phyloP scores from a whole-genome alignment of 768 basidiomycete genomes.

The Termitomyces sp. region DNA sequence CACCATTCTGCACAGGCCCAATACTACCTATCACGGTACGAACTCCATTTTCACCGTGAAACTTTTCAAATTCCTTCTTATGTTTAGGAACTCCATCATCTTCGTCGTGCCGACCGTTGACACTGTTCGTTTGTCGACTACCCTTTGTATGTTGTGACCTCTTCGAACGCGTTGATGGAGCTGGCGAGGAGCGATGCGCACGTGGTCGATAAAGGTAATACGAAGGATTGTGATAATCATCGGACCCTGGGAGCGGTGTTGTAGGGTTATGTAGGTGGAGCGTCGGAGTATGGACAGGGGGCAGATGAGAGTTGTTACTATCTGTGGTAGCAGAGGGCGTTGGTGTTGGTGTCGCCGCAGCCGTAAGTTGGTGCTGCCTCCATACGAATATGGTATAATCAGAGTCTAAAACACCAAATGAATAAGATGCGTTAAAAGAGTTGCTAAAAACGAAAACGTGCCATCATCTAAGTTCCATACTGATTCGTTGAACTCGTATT shows the following conservation, averaged over 20 bases:
- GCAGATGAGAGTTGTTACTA: slow-evolving; percentile 18
- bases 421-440: neutral
- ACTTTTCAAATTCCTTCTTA: slow-evolving; percentile 76
- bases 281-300: slow-evolving; percentile 35
- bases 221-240: slow-evolving; percentile 63
- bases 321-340: slow-evolving; percentile 18
- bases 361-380: slow-evolving; percentile 48
- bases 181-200: slow-evolving; percentile 25
- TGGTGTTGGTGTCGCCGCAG: slow-evolving; percentile 15
- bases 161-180: slow-evolving; percentile 32
- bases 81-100: slow-evolving; percentile 52
- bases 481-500: slow-evolving; percentile 76
- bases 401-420: slow-evolving; percentile 41
- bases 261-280: slow-evolving; percentile 61
- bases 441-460: slow-evolving; percentile 27
- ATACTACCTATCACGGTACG: slow-evolving; percentile 88
- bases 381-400: slow-evolving; percentile 87
- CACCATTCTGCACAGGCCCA: slow-evolving; percentile 85
- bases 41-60: slow-evolving; percentile 90
- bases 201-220: slow-evolving; percentile 60
- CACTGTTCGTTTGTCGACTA: slow-evolving; percentile 22
- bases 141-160: slow-evolving; percentile 35
- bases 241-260: slow-evolving; percentile 49
- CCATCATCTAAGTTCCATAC: slow-evolving; percentile 92
- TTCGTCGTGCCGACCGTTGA: slow-evolving; percentile 21